Percentiles rank a stretch among this genome's conserved stretches.
These are phyloP conservation scores for Colletotrichum sp. DNA, from an alignment of 2,329 filamentous ascomycete species.

Conservation along the genomic window DNA sequence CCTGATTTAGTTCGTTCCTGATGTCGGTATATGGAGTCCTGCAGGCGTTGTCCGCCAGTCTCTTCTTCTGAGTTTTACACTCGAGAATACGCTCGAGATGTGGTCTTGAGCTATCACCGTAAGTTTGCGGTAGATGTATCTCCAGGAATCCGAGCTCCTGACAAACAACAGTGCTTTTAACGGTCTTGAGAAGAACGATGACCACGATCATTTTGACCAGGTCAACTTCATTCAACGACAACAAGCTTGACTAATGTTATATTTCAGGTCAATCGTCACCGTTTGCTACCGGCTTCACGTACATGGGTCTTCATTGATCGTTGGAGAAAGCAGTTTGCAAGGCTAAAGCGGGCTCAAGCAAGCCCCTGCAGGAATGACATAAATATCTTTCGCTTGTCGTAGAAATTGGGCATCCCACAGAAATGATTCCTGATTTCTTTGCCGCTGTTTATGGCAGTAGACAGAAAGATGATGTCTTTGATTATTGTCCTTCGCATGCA, in stretches of 20 bases:
- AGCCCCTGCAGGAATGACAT: background rate
- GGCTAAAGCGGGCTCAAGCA: no score
- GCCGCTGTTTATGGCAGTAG: no score
- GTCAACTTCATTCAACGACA: no score
- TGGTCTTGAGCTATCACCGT: no score
- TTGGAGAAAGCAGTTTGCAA: no score
- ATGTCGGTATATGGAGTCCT: background rate
- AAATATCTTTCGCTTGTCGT: background rate
- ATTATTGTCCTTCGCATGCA: no score
- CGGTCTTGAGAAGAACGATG: background rate
- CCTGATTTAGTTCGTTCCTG: rapidly evolving
- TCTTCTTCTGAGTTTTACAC: no score
- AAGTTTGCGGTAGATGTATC: background rate
- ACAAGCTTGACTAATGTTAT: no score
- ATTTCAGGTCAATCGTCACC: no score
- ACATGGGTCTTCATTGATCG: background rate
- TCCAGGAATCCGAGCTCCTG: background rate
- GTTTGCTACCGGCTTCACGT: background rate
- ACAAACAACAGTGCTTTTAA: rapidly evolving
- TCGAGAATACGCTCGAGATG: background rate
- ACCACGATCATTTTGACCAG: background rate
- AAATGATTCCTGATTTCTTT: no score
- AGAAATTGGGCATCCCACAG: background rate
- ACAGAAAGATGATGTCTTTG: background rate
- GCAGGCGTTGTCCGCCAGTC: no score